Base-by-base conservation (phyloP, 78 protist genomes). In the Dictyostelium citrinum region DNA sequence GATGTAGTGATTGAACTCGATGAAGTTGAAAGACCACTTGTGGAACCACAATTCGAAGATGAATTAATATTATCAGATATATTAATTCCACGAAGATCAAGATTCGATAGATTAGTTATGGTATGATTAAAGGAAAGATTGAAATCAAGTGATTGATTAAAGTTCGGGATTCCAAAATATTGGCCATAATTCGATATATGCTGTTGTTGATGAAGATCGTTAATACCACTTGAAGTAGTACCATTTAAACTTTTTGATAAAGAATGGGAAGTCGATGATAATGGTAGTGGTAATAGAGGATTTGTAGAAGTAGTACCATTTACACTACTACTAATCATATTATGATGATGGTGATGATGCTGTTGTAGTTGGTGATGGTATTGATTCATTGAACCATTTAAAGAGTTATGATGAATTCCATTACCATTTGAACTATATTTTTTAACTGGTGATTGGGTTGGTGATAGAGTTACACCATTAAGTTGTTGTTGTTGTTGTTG, bases 121-220 rank as follows among this genome's bases (percentile, higher is more conserved):
- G 81, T 75, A 7, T 37, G 16, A 75, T 75, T 75, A 43, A 75
- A 75, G n/a, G 49, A 41, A 31, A 75, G 41, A n/a, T 75, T 75
- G 41, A 75, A 75, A 41, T 75, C 81, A 75, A 75, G 5, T 24
- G 81, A 75, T 43, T 75, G 81, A 41, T 75, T 35, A 43, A 75
- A 75, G 31, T 35, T 75, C 81, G 81, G 81, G 58, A 75, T 75
- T 75, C 81, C 81, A 75, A 75, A 75, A 41, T 75, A 75, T 39
- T n/a, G 35, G n/a, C 81, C 58, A 75, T 75, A 75, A 75, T 75
- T 75, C 55, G 81, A 75, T 8, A 43, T 35, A 20, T 35, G 81
- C 35, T 64, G 72, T 64, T 64, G 72, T 64, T 64, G 72, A 12
- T 64, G 37, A 70, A 33, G 41, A 31, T 70, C 49, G 58, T 31